Evolutionary conservation across 177 flowering plant genomes (phyloP).

Genomic region (Vitis hybrid): DNA sequence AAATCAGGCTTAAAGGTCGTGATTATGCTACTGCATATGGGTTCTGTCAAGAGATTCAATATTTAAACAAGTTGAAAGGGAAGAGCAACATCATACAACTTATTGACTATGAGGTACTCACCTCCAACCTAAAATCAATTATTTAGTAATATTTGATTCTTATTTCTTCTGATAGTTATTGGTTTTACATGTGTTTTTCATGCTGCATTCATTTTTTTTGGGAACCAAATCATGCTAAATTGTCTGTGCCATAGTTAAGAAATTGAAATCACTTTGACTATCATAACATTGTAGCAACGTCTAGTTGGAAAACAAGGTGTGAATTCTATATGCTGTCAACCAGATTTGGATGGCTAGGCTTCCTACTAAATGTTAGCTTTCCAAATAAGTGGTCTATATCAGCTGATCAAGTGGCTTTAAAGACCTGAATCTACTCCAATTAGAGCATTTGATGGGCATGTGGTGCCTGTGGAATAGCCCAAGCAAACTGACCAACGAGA

Average conservation of each 20-base stretch:
- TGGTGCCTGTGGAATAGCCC: background rate
- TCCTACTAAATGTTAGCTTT: too few species aligned
- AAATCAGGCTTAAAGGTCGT: slow-evolving; percentile 95
- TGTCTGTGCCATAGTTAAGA: too few species aligned
- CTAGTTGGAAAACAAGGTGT: background rate
- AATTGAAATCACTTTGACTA: too few species aligned
- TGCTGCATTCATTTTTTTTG: background rate
- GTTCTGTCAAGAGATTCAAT: slow-evolving; percentile 92
- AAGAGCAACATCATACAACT: slow-evolving; percentile 84
- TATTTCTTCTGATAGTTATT: background rate
- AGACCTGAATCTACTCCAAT: too few species aligned
- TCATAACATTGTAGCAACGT: too few species aligned
- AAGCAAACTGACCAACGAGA: background rate
- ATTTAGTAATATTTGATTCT: background rate
- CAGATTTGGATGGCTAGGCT: background rate
- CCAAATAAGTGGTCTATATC: background rate
- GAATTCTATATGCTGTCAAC: background rate
- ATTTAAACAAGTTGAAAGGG: slow-evolving; percentile 80
- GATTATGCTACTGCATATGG: slow-evolving; percentile 97
- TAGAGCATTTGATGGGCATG: background rate
- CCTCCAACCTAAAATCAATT: slow-evolving; percentile 1
- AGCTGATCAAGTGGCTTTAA: background rate
- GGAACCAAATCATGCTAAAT: background rate
- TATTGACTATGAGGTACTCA: slow-evolving; percentile 85
- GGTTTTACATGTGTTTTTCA: background rate